Evolutionary conservation across 73 alveolate species (phyloP), one percentile per base, ranked within the genome.

Genomic region (Uronychia binucleata): DNA sequence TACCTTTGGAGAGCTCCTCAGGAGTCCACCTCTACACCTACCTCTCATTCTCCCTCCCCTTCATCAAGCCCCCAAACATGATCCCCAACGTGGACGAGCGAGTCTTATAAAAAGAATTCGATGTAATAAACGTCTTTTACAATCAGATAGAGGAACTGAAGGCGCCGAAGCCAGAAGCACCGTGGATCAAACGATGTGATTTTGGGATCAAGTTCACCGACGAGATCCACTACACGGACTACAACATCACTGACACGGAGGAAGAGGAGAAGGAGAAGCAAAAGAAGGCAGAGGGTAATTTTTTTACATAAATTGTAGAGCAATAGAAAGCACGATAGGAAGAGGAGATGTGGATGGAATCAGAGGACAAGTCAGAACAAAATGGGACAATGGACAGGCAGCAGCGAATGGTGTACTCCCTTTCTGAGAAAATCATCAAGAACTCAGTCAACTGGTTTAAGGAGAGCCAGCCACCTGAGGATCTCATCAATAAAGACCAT

Each of bases 101-200:
- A 57, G 79, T 46, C 81, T 35, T 85, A 1, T 31, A 77, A 46
- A 58, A 76, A 1, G 91, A 85, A 57, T 85, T 85, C 19, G 67
- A 46, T 46, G 67, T 46, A 46, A 46, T 5, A 46, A 11, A 5
- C 67, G 19, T 11, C 19, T 46, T 11, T 46, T 11, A 46, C 19
- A 46, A 5, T 33, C 75, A 76, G 28, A 57, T 85, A 26, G 77
- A 85, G 31, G 33, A 85, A 57, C 35, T 85, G 28, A 84, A 85
- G 28, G 91, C 91, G 0, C 91, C 91, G 1, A 85, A 74, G 91
- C 91, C 91, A 34, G 91, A 85, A 58, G 91, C 91, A 28, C 91
- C 91, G 0, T 85, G 91, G 91, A 85, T 85, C 11, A 76, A 78
- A 77, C 34, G 91, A 29, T 77, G 91, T 28, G 77, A 28, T 19